Evolutionary conservation across 1,139 yeast genomes (phyloP), one percentile per base, ranked within the genome.

Genomic region (Taphrina betulina): DNA sequence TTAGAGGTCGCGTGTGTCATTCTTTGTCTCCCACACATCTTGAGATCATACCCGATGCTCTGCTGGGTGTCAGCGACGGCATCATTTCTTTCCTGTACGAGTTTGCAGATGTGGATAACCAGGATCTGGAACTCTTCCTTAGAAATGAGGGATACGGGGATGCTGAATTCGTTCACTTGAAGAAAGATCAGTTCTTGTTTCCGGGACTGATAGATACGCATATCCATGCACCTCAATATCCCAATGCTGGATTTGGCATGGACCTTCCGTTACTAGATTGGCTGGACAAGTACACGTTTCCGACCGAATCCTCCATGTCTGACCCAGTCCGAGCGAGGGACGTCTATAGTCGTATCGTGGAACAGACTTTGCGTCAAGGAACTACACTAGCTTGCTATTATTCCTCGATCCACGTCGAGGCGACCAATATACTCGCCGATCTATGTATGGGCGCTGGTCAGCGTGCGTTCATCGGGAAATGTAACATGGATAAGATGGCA

Each of bases 141-240:
- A 20, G 28, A 10, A 31, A 31, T 23, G 53, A 42, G 28, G 38
- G 44, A 5, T 29, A 44, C 44, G 35, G 19, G 4, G 41, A 45
- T 29, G 44, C 52, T 7, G 53, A 37, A 8, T 28, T 17, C 19
- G 24, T 43, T 12, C 53, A 38, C 10, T 23, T 45, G 17, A 22
- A 45, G 12, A n/a, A 37, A 10, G 45, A 40, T 3, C 58, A 57
- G 17, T 53, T 54, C 24, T 19, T 84, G 64, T 80, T 87, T 65
- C 98, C 98, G 0, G 98, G 98, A 0, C 89, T 92, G 64, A 74
- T 92, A 12, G 98, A 92, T 66, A 89, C 97, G 1, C 98, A 92
- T 67, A 88, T 89, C 60, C 98, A 92, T 68, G 96, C 97, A 0
- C 85, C 97, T 3, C 98, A 92, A 71, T 92, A 81, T 68, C 96